A percentile compares a stretch with the other conserved stretches of the same genome.
phyloP scores from a whole-genome alignment of 345 rosid species.

The Combretum micranthum region DNA sequence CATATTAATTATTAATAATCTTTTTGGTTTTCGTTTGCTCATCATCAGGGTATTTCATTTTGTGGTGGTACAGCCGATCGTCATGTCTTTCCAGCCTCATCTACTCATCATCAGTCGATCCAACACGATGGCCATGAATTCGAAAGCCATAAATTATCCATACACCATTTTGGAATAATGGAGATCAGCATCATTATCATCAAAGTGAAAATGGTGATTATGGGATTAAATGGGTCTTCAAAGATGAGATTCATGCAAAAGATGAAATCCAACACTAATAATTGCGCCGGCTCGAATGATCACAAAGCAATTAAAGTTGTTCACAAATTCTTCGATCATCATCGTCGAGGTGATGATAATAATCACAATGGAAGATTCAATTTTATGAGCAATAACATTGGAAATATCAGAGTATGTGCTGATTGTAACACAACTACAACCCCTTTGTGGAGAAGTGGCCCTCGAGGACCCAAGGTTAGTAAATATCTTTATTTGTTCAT shows the following conservation, averaged over 20 bases:
- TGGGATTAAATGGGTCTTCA: constrained; percentile 32
- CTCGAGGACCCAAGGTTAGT: constrained; percentile 56
- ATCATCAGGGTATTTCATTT: too few relatives aligned
- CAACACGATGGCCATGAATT: neutral
- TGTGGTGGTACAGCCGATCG: too few relatives aligned
- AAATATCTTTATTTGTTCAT: neutral
- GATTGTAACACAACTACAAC: constrained; percentile 56
- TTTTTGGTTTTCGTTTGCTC: too few relatives aligned
- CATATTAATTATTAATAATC: too few relatives aligned
- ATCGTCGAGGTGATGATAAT: neutral
- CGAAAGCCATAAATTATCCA: neutral
- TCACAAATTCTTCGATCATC: neutral
- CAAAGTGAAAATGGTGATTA: constrained; percentile 2
- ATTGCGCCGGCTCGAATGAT: constrained; percentile 1
- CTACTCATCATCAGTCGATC: neutral
- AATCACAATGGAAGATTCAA: neutral
- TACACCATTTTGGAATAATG: constrained; percentile 5
- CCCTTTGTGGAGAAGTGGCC: constrained; percentile 77
- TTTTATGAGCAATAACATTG: constrained; percentile 5
- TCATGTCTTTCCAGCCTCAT: neutral
- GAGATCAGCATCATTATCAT: constrained; percentile 6
- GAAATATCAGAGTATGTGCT: constrained; percentile 34
- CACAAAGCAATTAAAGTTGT: neutral
- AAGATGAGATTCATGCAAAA: constrained; percentile 37
- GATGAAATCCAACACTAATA: constrained; percentile 17